Evolutionary conservation across 768 basidiomycete species (phyloP).

Genomic region (Kondoa malvinella): DNA sequence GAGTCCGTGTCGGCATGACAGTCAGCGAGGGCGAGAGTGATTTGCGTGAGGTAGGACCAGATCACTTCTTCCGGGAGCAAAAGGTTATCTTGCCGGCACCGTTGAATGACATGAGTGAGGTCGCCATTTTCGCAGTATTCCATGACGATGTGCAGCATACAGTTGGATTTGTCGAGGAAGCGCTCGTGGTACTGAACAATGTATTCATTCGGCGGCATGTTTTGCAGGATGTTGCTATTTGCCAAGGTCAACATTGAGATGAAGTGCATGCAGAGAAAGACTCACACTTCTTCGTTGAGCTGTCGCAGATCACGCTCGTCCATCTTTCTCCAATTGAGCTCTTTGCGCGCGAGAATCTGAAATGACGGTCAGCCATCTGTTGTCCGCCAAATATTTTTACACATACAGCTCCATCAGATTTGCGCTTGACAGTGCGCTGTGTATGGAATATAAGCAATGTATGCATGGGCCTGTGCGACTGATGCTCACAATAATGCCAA

Average conservation of each 20-base stretch:
- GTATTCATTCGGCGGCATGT: slow-evolving; percentile 70
- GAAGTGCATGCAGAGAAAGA: slow-evolving; percentile 17
- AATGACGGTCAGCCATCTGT: background rate
- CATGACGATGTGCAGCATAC: slow-evolving; percentile 94
- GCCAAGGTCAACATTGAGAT: background rate
- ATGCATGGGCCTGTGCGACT: background rate
- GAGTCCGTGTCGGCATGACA: slow-evolving; percentile 44
- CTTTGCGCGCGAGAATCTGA: slow-evolving; percentile 37
- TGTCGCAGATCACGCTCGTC: slow-evolving; percentile 87
- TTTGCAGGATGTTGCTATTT: slow-evolving; percentile 81
- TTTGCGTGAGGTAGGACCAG: slow-evolving; percentile 92
- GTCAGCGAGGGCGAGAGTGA: slow-evolving; percentile 69
- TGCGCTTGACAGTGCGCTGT: background rate
- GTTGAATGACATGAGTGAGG: slow-evolving; percentile 67
- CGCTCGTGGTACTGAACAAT: slow-evolving; percentile 92
- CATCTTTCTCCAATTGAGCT: slow-evolving; percentile 96
- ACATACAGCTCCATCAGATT: slow-evolving; percentile 15
- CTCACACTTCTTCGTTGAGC: slow-evolving; percentile 94
- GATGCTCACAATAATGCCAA: slow-evolving; percentile 61
- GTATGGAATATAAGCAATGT: background rate
- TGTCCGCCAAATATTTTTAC: no score
- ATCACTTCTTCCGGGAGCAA: slow-evolving; percentile 66
- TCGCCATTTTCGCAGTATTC: slow-evolving; percentile 98
- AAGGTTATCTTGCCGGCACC: slow-evolving; percentile 27
- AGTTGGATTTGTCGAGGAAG: slow-evolving; percentile 67